phyloP scores from a whole-genome alignment of 306 rosid species.

The Dicorynia guianensis region DNA sequence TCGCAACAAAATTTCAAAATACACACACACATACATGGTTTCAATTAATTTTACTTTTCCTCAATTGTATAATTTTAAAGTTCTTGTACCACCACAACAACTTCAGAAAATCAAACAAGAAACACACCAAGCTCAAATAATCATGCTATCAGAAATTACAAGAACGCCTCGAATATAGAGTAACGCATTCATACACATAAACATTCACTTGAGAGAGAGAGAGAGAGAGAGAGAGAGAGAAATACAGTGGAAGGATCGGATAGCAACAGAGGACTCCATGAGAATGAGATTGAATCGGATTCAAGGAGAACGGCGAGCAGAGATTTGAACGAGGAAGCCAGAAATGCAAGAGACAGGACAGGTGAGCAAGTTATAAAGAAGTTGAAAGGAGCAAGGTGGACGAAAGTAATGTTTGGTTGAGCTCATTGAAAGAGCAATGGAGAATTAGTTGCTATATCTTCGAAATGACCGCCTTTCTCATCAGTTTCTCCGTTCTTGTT shows the following conservation, averaged over 20 bases:
- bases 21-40: not conserved
- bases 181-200: not conserved
- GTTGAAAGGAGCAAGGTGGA: not conserved
- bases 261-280: conserved; percentile 78
- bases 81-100: too few relatives aligned
- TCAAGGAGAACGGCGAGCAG: conserved; percentile 7
- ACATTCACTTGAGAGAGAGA: conserved; percentile 4
- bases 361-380: conserved; percentile 18
- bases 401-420: not conserved
- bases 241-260: conserved; percentile 78
- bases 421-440: conserved; percentile 34
- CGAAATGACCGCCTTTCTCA: conserved; percentile 73
- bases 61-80: too few relatives aligned
- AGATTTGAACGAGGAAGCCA: not conserved
- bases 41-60: too few relatives aligned
- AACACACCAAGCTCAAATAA: not conserved
- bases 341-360: conserved; percentile 27
- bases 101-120: conserved; percentile 1
- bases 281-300: conserved; percentile 35
- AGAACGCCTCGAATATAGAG: not conserved
- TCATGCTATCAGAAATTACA: not conserved
- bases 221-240: conserved; percentile 49
- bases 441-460: conserved; percentile 39
- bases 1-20: not conserved
- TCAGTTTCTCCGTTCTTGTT: conserved; percentile 59